Conservation (phyloP, 768 basidiomycete species). For the Cystobasidium tubakii region DNA sequence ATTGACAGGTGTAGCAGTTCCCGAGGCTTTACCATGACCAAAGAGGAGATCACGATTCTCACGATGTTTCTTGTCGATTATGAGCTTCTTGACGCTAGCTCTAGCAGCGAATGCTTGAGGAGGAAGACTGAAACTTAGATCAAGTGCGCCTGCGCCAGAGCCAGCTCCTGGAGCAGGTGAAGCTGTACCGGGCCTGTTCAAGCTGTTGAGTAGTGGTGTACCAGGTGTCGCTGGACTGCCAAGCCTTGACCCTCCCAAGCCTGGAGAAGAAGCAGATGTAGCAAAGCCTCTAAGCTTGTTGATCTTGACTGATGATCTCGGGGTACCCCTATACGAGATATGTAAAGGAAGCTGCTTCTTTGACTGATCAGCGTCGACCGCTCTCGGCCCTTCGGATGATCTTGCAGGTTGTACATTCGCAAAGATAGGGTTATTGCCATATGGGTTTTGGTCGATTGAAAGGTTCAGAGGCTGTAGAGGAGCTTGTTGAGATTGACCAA, state of each 20-base stretch:
- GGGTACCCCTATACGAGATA: conserved; percentile 42
- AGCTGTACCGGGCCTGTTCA: conserved; percentile 22
- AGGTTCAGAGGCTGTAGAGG: conserved; percentile 59
- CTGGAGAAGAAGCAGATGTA: conserved; percentile 19
- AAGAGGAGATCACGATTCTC: conserved; percentile 12
- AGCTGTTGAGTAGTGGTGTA: conserved; percentile 9
- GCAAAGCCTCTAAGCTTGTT: conserved; percentile 44
- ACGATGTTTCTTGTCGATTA: conserved; percentile 41
- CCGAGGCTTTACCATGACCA: not conserved
- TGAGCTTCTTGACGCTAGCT: conserved; percentile 46
- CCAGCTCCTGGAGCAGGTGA: conserved; percentile 37
- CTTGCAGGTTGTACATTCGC: conserved; percentile 34
- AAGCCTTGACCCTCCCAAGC: conserved; percentile 15
- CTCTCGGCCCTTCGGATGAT: conserved; percentile 11
- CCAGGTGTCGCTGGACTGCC: conserved; percentile 17
- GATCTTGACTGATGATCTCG: conserved; percentile 43
- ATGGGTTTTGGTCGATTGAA: conserved; percentile 69
- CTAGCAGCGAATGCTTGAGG: conserved; percentile 44
- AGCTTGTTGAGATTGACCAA: conserved; percentile 51
- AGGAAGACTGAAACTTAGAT: conserved; percentile 37
- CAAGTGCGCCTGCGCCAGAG: conserved; percentile 38
- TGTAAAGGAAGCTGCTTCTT: conserved; percentile 45
- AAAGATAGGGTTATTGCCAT: conserved; percentile 52
- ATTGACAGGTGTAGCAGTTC: conserved; percentile 27
- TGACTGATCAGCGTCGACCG: conserved; percentile 33